Evolutionary conservation across 2,329 filamentous ascomycete genomes (phyloP), one percentile per base, ranked within the genome.

Genomic region (Venturia nashicola): DNA sequence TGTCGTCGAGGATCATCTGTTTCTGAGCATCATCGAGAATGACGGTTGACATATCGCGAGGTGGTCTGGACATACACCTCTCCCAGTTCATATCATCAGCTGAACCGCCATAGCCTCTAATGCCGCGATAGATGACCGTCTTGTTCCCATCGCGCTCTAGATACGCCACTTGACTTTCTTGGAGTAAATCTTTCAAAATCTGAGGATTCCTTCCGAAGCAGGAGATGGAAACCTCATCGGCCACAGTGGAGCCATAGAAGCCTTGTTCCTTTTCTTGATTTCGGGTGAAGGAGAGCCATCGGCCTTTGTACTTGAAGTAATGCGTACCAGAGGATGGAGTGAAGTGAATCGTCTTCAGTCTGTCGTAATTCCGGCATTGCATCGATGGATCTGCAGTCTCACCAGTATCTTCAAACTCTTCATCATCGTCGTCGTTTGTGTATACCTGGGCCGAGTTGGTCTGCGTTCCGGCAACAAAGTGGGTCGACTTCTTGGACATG

Each of bases 201-300:
- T 61, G 59, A 27, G 59, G 59, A 23, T 61, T 61, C 40, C 59
- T 43, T 42, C 59, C 59, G 16, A 43, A 61, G 34, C 59, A 61
- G 14, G 59, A 61, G 23, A 61, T 61, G 59, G 59, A 61, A 23
- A 61, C 43, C 27, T 61, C 59, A 32, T 61, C 59, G 20, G 59
- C 43, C 59, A 43, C 20, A 18, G 59, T 61, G 11, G 59, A 43
- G 39, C 59, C 59, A 11, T 61, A 61, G 36, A 61, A 61, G 16
- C 59, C 59, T n/a, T 61, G 59, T 43, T 61, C 59, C 59, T 61
- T 61, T 61, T 61, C 59, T 61, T 61, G 59, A n/a, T 34, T 36
- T 42, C 59, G 36, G 8, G 59, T 61, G 39, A 61, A 61, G 7
- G 59, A 43, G 7, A 61, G 59, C 59, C 59, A 61, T 16, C 43